phyloP scores from a whole-genome alignment of 2,329 filamentous ascomycete species.

The Cladosporium phlei region DNA sequence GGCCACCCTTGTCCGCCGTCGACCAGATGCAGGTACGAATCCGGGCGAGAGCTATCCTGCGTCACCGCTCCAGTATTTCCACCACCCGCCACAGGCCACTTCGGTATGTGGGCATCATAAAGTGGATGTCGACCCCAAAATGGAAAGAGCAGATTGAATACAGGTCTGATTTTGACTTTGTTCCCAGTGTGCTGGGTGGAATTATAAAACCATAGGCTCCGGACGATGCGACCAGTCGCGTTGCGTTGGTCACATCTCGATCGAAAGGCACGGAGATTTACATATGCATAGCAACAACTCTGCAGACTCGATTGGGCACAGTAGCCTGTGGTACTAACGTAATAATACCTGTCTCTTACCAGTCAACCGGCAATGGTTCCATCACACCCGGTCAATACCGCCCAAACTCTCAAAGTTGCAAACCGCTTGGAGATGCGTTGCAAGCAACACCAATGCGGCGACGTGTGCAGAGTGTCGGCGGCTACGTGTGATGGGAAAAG shows the following conservation, averaged over 20 bases:
- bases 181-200: too few species aligned
- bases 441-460: not conserved
- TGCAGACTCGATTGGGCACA: slow-evolving; percentile 7
- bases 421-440: not conserved
- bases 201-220: too few species aligned
- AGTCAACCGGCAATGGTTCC: not conserved
- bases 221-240: too few species aligned
- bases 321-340: slow-evolving; percentile 2
- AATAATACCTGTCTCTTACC: slow-evolving; percentile 4
- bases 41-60: not conserved
- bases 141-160: too few species aligned
- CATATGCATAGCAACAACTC: too few species aligned
- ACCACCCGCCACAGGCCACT: too few species aligned
- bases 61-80: slow-evolving; percentile 5
- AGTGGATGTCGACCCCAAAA: too few species aligned
- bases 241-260: not conserved
- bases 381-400: not conserved
- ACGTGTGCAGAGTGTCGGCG: not conserved
- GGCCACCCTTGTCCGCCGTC: not conserved
- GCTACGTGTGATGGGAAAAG: too few species aligned
- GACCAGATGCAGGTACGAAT: slow-evolving; percentile 5
- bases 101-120: too few species aligned
- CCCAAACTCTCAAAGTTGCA: not conserved
- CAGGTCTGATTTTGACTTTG: too few species aligned
- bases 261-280: too few species aligned